Evolutionary conservation across 352 stramenopile genomes (phyloP), one percentile per base, ranked within the genome.

Genomic region (Globisporangium sylvaticum): DNA sequence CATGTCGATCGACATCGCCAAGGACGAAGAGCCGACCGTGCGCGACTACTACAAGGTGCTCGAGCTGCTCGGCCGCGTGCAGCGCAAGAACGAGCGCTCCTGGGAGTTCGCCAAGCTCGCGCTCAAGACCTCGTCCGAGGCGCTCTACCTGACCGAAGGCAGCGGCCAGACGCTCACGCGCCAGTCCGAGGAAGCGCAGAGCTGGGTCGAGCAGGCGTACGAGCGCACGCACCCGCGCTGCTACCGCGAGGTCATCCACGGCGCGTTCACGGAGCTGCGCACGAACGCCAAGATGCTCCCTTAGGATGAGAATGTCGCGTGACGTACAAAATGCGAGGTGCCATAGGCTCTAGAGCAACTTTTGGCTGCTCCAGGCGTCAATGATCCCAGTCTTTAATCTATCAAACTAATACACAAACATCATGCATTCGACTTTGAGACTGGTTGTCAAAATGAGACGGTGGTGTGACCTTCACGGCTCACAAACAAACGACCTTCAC

Each of bases 41-140:
- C 74, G 74, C 48, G 67, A 64, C 0, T 77, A 79, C 54, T 83
- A 83, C 68, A 82, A 82, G 68, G 77, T 78, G 34, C 58, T 84
- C 18, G 65, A 71, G 44, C 52, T 82, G 29, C 66, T 84, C 31
- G 62, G 72, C 1, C 77, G 77, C 24, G 63, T 55, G 9, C 77
- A 84, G 60, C 64, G 75, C 39, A 64, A 74, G 22, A 79, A 82
- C 55, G 67, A 80, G 42, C 61, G 71, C 0, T 62, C 68, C 44
- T 84, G 75, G 77, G 73, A 82, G 14, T 68, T 81, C 53, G 55
- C 37, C 1, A 63, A 65, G 27, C 34, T 72, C 18, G 75, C 75
- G 10, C 56, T 84, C 31, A 37, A 67, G 48, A 68, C 64, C 7
- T 72, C 75, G 8, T 70, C 74, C 10, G 68, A 76, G 31, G 72